Evolutionary conservation across 192 early-diverging fungal species (phyloP).

Genomic region (Podila clonocystis): DNA sequence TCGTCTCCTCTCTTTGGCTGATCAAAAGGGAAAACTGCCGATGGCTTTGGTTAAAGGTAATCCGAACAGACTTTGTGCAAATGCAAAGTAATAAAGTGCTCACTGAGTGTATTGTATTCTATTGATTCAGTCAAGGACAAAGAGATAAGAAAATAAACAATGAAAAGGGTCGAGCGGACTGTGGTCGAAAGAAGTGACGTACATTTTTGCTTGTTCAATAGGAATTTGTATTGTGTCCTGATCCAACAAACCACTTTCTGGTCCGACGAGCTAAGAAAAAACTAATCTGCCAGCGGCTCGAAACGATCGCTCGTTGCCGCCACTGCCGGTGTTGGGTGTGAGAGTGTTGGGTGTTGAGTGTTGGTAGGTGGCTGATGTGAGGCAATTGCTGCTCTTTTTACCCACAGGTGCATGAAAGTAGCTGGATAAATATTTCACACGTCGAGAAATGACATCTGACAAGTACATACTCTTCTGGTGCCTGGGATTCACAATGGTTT

Average conservation of each 20-base stretch:
- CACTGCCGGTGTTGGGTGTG: neutral
- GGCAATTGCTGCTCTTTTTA: neutral
- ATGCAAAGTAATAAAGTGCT: too few relatives aligned
- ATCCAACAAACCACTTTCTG: constrained; percentile 5
- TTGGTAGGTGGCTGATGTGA: neutral
- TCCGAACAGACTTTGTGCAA: too few relatives aligned
- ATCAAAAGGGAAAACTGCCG: too few relatives aligned
- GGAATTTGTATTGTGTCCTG: neutral
- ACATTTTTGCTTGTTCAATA: neutral
- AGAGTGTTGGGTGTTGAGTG: neutral
- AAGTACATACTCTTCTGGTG: too few relatives aligned
- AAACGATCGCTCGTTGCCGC: neutral
- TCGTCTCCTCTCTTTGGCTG: neutral
- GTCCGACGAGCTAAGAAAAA: neutral
- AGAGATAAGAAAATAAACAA: neutral
- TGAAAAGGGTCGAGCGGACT: neutral
- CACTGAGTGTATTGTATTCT: too few relatives aligned
- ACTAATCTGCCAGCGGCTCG: neutral
- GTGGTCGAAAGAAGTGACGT: neutral
- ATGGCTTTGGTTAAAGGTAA: too few relatives aligned
- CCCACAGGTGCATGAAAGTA: neutral
- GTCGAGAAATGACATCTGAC: neutral
- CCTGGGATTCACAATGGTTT: too few relatives aligned
- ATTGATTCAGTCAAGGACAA: neutral
- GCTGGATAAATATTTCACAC: constrained; percentile 1